A percentile compares a stretch with the other conserved stretches of the same genome.
Conservation (phyloP, 2,329 filamentous ascomycete genomes). For the Trichophyton equinum region DNA sequence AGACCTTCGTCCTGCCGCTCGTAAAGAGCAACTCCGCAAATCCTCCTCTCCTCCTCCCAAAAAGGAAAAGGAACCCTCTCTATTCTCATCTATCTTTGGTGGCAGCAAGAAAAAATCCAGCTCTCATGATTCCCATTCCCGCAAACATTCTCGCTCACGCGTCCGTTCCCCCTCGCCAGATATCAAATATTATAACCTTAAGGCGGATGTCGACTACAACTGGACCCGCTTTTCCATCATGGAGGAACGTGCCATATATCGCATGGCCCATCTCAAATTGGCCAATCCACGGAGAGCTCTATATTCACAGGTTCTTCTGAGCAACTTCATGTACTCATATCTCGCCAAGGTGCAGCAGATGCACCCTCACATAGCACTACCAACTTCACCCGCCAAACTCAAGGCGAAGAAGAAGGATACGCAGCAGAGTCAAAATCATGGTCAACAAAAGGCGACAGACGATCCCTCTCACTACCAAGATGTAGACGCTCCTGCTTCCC, state of each 20-base stretch:
- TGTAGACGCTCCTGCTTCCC: conserved; percentile 8
- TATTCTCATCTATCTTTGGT: conserved; percentile 91
- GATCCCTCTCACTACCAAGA: conserved; percentile 37
- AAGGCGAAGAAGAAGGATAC: conserved; percentile 25
- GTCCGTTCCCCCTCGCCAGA: conserved; percentile 71
- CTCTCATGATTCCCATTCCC: conserved; percentile 50
- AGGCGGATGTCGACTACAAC: conserved; percentile 84
- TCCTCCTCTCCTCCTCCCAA: conserved; percentile 54
- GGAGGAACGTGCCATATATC: conserved; percentile 92
- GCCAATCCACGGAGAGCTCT: conserved; percentile 89
- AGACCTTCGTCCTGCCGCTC: conserved; percentile 50
- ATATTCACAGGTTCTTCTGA: conserved; percentile 87
- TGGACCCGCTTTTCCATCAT: conserved; percentile 93
- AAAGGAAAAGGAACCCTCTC: conserved; percentile 73
- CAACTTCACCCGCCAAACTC: conserved; percentile 63
- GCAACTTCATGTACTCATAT: conserved; percentile 99
- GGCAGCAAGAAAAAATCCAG: conserved; percentile 78
- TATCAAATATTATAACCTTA: conserved; percentile 57
- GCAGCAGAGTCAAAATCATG: conserved; percentile 17
- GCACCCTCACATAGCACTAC: conserved; percentile 89
- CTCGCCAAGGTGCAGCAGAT: conserved; percentile 97
- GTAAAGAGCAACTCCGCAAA: conserved; percentile 69
- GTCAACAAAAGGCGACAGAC: conserved; percentile 25
- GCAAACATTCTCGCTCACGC: conserved; percentile 47
- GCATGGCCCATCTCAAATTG: conserved; percentile 97